A percentile compares a stretch with the other conserved stretches of the same genome.
phyloP scores from a whole-genome alignment of 176 grass and related monocot genomes.

The Saccharum spontaneum region DNA sequence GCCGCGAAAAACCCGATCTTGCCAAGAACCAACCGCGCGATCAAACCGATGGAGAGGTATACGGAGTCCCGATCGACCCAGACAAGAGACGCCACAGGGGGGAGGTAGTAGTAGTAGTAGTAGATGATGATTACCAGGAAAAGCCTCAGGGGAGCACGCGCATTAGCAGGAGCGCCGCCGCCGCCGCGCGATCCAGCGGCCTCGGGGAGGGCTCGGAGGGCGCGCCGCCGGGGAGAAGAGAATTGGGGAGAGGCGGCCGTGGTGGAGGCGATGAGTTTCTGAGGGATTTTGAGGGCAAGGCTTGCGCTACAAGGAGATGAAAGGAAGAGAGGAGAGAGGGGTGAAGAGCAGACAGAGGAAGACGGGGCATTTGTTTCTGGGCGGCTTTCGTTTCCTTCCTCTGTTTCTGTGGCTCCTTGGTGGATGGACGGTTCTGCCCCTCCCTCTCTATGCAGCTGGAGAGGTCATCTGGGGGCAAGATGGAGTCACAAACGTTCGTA shows the following conservation, averaged over 20 bases:
- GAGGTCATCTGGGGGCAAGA: no score
- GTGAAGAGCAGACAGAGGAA: neutral
- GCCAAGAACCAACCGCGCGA: neutral
- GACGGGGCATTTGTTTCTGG: neutral
- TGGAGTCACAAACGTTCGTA: no score
- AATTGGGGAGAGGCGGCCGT: neutral
- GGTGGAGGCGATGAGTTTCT: neutral
- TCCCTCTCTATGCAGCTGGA: neutral
- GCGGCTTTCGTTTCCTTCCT: neutral
- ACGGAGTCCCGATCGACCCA: neutral
- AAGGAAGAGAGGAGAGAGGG: neutral
- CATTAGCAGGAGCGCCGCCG: neutral
- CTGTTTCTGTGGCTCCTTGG: neutral
- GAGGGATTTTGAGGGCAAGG: slow-evolving; percentile 4
- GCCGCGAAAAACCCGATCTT: slow-evolving; percentile 29
- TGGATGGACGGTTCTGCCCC: slow-evolving; percentile 31
- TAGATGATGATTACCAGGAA: neutral
- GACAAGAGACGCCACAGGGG: neutral
- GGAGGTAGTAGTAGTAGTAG: neutral
- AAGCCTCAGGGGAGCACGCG: neutral
- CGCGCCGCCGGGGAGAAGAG: neutral
- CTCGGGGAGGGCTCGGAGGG: neutral
- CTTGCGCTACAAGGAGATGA: slow-evolving; percentile 13
- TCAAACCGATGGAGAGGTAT: neutral
- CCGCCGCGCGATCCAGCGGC: neutral